Evolutionary conservation across 257 asterid species (phyloP), one percentile per base, ranked within the genome.

Genomic region (Przewalskia tangutica): DNA sequence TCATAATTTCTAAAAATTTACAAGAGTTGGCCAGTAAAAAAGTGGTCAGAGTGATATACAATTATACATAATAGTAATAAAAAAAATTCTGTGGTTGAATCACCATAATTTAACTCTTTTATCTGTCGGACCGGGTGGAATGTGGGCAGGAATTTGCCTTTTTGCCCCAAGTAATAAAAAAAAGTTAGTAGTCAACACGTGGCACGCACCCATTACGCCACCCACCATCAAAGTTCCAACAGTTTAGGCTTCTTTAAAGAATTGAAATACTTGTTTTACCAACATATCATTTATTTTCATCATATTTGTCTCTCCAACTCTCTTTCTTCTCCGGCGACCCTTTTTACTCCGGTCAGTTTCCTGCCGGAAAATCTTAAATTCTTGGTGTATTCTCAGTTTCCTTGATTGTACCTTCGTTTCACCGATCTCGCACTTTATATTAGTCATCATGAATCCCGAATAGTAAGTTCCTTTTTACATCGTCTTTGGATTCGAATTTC

Each of bases 381-480:
- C 50, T 9, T 48, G 63, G 11, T 75, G 42, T 75, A 23, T 4
- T 50, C 62, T 23, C 18, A 13, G 80, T 9, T 75, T 48, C 60
- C 2, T 48, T 48, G 20, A 51, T 73, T 48, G 79, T 73, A 23
- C 80, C 80, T 13, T 71, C 38, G 32, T 8, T 14, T 65, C 32
- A 51, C 64, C 56, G 84, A 81, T 81, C 84, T 54, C 38, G 7
- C 7, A 40, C 50, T 75, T 40, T 65, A 54, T 54, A 20, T 51
- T 85, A 63, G 92, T 78, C 85, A 93, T 82, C 86, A 91, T 91
- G 95, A 91, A 90, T 91, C 93, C 92, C 1, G 95, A 91, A 90
- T 91, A 91, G 95, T 91, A 87, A 88, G 91, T 84, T 27, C 67
- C 27, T 80, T 68, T 58, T 67, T 42, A 14, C 12, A 50, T 27